Conservation (phyloP, 495 filamentous ascomycete species). For the Xylaria nigripes region DNA sequence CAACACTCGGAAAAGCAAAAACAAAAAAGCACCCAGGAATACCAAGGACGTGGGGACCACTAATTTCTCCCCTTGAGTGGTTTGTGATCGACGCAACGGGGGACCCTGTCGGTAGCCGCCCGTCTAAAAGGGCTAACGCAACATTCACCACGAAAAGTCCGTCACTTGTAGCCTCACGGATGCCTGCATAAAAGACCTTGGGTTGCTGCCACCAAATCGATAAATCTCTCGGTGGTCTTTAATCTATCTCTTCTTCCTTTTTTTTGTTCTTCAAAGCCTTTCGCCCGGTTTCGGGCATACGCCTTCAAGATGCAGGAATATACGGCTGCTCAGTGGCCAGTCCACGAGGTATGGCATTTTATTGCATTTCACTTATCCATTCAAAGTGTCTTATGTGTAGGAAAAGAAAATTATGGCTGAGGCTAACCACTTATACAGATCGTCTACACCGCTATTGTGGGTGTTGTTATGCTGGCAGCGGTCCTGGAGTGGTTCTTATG, state of each 20-base stretch:
- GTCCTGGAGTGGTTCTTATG: slow-evolving; percentile 92
- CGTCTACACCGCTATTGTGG: slow-evolving; percentile 74
- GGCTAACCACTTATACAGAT: slow-evolving; percentile 27
- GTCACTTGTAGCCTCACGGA: slow-evolving; percentile 4
- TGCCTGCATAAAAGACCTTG: slow-evolving; percentile 13
- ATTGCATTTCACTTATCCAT: neutral
- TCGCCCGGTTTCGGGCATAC: neutral
- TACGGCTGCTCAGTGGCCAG: slow-evolving; percentile 45
- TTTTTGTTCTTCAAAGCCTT: slow-evolving; percentile 3
- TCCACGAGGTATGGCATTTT: slow-evolving; percentile 54
- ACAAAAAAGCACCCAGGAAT: too few species aligned
- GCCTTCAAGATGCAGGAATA: slow-evolving; percentile 33
- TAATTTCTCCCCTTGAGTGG: slow-evolving; percentile 2
- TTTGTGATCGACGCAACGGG: slow-evolving; percentile 2
- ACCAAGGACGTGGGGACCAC: too few species aligned
- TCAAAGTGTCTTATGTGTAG: neutral
- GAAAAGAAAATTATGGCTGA: too few species aligned
- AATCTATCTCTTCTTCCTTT: neutral
- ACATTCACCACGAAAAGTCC: neutral
- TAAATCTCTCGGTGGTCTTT: neutral
- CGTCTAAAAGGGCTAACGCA: too few species aligned
- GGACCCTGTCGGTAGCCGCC: slow-evolving; percentile 3
- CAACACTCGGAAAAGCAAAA: neutral
- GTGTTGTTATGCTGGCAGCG: slow-evolving; percentile 73
- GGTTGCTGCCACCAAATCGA: too few species aligned